Conservation (phyloP, 2,329 filamentous ascomycete species). For the Arthrocladium fulminans region DNA sequence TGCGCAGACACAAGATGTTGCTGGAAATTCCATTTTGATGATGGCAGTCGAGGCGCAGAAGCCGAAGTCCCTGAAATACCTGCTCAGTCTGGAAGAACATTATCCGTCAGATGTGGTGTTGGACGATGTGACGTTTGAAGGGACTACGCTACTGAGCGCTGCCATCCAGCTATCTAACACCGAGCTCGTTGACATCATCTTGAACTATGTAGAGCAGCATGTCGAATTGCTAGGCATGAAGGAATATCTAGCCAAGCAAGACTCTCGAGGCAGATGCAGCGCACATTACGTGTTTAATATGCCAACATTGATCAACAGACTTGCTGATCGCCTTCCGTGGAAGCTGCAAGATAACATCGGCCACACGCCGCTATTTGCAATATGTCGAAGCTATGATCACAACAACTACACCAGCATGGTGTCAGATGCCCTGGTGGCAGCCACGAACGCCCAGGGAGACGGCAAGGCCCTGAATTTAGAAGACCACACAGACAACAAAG, state of each 20-base stretch:
- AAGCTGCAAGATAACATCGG: constrained; percentile 87
- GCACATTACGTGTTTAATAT: constrained; percentile 96
- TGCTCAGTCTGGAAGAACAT: constrained; percentile 67
- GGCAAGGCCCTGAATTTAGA: constrained; percentile 75
- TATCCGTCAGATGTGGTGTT: constrained; percentile 64
- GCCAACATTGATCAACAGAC: constrained; percentile 65
- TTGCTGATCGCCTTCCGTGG: constrained; percentile 78
- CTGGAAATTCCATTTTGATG: constrained; percentile 79
- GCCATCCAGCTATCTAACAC: constrained; percentile 76
- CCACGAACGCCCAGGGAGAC: constrained; percentile 66
- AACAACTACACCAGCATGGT: constrained; percentile 82
- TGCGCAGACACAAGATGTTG: constrained; percentile 47
- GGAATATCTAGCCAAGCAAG: constrained; percentile 65
- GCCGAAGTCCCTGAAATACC: constrained; percentile 63
- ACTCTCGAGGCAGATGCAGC: constrained; percentile 75
- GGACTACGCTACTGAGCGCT: constrained; percentile 79
- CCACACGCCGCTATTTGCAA: constrained; percentile 91
- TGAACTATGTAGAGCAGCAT: constrained; percentile 59
- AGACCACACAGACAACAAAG: constrained; percentile 84
- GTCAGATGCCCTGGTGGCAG: constrained; percentile 64
- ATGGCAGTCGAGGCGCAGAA: constrained; percentile 71
- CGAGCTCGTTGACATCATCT: constrained; percentile 64
- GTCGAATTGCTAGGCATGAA: constrained; percentile 49
- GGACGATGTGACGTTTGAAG: constrained; percentile 79
- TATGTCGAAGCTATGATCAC: constrained; percentile 94